phyloP scores from a whole-genome alignment of 208 protist genomes.

The Trypanosoma theileri region DNA sequence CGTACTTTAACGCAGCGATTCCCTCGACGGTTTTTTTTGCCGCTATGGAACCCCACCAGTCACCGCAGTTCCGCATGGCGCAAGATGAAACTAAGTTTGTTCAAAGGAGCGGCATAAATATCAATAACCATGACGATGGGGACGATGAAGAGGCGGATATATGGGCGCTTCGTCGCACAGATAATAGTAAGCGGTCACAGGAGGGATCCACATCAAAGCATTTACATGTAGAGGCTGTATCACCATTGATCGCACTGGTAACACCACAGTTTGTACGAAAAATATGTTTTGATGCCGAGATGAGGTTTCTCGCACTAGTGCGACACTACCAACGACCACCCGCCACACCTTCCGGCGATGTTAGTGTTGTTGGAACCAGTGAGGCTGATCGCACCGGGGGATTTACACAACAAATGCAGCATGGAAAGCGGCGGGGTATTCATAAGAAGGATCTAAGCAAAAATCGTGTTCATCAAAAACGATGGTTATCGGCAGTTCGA shows the following conservation, averaged over 20 bases:
- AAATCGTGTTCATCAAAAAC: constrained; percentile 70
- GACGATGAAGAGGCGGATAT: constrained; percentile 29
- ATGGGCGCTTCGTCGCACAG: constrained; percentile 54
- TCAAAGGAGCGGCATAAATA: neutral
- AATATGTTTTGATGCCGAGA: constrained; percentile 15
- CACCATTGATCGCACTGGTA: constrained; percentile 62
- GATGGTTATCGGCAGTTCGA: constrained; percentile 70
- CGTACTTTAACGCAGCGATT: constrained; percentile 50
- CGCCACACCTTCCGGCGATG: no score
- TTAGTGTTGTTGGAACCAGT: no score
- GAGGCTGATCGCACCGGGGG: no score
- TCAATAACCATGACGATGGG: neutral
- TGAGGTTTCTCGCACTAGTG: constrained; percentile 10
- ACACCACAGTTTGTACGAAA: constrained; percentile 40
- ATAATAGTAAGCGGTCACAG: constrained; percentile 72
- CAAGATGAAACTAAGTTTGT: no score
- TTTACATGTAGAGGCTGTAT: constrained; percentile 59
- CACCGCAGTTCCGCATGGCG: constrained; percentile 36
- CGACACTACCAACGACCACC: constrained; percentile 12
- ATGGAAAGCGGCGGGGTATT: constrained; percentile 4
- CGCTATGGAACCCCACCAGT: constrained; percentile 25
- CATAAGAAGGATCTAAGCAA: constrained; percentile 49
- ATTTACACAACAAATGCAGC: neutral
- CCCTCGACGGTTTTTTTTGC: constrained; percentile 51
- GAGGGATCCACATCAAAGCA: constrained; percentile 74